Evolutionary conservation across 1,284 basidiomycete species (phyloP).

Genomic region (Abortiporus biennis): DNA sequence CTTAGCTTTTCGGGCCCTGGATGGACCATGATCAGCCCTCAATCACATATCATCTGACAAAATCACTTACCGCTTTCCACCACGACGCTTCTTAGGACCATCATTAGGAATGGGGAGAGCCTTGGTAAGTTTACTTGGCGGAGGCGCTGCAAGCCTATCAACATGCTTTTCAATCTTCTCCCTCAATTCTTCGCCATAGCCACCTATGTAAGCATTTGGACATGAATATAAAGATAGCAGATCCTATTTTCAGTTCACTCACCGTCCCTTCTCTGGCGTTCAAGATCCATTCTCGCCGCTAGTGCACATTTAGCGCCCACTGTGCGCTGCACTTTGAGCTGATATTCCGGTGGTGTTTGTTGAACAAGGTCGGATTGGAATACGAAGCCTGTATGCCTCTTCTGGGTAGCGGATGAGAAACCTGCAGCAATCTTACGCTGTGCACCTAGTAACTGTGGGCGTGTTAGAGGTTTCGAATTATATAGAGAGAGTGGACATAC

Average conservation of each 20-base stretch:
- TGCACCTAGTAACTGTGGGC: conserved; percentile 80
- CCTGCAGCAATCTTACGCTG: conserved; percentile 88
- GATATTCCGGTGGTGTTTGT: conserved; percentile 85
- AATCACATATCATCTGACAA: neutral
- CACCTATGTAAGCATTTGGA: conserved; percentile 34
- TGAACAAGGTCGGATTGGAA: conserved; percentile 89
- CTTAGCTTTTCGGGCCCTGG: conserved; percentile 91
- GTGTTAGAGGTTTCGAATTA: conserved; percentile 2
- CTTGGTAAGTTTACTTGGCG: conserved; percentile 91
- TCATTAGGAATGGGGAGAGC: conserved; percentile 96
- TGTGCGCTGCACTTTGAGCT: conserved; percentile 88
- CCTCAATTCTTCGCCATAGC: conserved; percentile 75
- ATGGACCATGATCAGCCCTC: neutral
- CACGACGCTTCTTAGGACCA: conserved; percentile 91
- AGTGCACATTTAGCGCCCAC: conserved; percentile 90
- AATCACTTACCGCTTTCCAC: conserved; percentile 83
- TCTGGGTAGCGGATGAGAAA: conserved; percentile 75
- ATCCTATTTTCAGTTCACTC: conserved; percentile 16
- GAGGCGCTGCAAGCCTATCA: conserved; percentile 89
- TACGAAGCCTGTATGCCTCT: conserved; percentile 95
- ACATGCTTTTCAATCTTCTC: conserved; percentile 90
- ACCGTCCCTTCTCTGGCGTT: conserved; percentile 76
- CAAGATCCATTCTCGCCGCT: conserved; percentile 90
- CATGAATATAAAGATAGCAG: neutral
- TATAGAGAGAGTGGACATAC: conserved; percentile 38